Base-by-base conservation (phyloP, 768 basidiomycete genomes). In the Lentinula boryana region DNA sequence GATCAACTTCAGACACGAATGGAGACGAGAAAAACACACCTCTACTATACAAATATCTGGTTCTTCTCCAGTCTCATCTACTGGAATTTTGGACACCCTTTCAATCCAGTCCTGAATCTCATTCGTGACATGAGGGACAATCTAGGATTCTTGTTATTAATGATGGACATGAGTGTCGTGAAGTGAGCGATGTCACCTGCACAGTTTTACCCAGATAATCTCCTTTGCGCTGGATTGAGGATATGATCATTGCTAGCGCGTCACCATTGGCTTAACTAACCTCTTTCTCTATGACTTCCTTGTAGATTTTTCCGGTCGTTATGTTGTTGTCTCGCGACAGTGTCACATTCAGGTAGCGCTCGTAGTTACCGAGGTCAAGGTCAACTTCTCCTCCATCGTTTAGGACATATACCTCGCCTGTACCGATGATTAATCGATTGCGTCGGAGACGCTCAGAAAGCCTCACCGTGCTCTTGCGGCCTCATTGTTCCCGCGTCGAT, bases 401-500 rank as follows among this genome's bases (percentile, higher is more conserved):
- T 65, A 99, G 78, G 48, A 98, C 96, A 69, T 97, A 98, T 5
- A 98, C 96, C 78, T 98, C 96, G 66, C 95, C 95, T 89, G 63
- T 23, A 59, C 44, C 21, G 38, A 27, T 6, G 54, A 33, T 64
- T 59, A 62, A 57, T 61, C 63, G 66, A 65, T 55, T 44, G 33
- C 60, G 16, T 49, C 50, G 41, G 10, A 23, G 43, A 56, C 5
- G 44, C 50, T 21, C 15, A 46, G 36, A 53, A 35, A 46, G n/a
- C 64, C 87, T 80, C 72, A 93, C 95, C 96, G 71, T 99, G 96
- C 74, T 99, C 96, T 15, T 95, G 96, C 13, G 96, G 96, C 54
- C 93, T 82, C 96, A 99, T 99, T 18, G 96, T 98, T 38, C 96
- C 96, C 23, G 96, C 96, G 81, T 99, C 96, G 68, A 99, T 98